Percentiles rank a stretch among this genome's conserved stretches.
Conservation (phyloP, 2,329 filamentous ascomycete genomes). For the Exophiala spinifera region DNA sequence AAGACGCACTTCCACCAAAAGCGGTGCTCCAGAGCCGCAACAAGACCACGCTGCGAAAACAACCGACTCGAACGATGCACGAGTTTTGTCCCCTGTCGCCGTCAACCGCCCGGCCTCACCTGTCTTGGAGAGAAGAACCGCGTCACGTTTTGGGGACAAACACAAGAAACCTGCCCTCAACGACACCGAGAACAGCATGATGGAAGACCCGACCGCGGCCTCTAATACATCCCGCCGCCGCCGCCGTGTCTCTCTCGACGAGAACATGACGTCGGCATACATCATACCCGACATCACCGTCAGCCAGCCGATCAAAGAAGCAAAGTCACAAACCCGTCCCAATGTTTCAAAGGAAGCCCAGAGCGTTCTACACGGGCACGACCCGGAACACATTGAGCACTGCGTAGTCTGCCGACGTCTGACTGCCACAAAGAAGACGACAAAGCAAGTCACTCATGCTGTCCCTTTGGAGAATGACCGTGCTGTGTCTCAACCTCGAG, state of each 20-base stretch:
- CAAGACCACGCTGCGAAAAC: slow-evolving; percentile 20
- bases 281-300: slow-evolving; percentile 63
- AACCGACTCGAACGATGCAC: slow-evolving; percentile 26
- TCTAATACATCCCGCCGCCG: slow-evolving; percentile 50
- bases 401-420: slow-evolving; percentile 56
- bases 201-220: slow-evolving; percentile 35
- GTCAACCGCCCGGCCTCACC: slow-evolving; percentile 13
- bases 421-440: slow-evolving; percentile 34
- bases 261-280: slow-evolving; percentile 62
- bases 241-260: slow-evolving; percentile 44
- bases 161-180: slow-evolving; percentile 20
- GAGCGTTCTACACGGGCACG: slow-evolving; percentile 40
- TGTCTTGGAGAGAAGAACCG: slow-evolving; percentile 10
- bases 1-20: slow-evolving; percentile 12
- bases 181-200: slow-evolving; percentile 27
- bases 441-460: slow-evolving; percentile 23
- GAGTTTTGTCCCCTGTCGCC: slow-evolving; percentile 22
- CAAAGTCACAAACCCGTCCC: slow-evolving; percentile 13
- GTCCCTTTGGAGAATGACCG: no score
- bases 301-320: slow-evolving; percentile 8
- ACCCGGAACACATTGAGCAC: slow-evolving; percentile 51
- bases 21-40: slow-evolving; percentile 13
- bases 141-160: slow-evolving; percentile 4
- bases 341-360: slow-evolving; percentile 40
- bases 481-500: no score